These are phyloP conservation scores for Westerdykella aurantiaca DNA, from an alignment of 2,329 filamentous ascomycete genomes.

Conservation along the genomic window DNA sequence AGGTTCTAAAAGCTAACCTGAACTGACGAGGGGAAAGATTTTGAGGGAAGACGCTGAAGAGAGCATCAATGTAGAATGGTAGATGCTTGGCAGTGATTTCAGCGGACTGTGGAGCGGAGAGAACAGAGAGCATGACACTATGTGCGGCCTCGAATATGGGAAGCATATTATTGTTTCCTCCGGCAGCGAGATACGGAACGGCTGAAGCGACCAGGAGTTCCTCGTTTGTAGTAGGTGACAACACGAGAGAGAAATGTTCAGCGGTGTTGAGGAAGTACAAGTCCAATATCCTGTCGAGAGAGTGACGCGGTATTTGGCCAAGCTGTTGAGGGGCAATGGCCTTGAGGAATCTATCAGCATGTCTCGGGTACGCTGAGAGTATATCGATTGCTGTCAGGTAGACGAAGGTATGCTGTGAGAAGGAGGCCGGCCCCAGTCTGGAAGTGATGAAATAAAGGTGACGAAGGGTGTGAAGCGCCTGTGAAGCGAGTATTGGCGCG, in stretches of 20 bases:
- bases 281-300: conserved; percentile 67
- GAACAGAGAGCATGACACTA: conserved; percentile 70
- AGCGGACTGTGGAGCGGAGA: conserved; percentile 74
- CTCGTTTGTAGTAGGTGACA: conserved; percentile 64
- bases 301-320: conserved; percentile 55
- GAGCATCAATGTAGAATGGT: conserved; percentile 75
- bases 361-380: conserved; percentile 62
- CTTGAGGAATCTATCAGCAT: conserved; percentile 61
- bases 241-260: conserved; percentile 70
- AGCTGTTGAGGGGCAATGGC: conserved; percentile 54
- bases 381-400: conserved; percentile 79
- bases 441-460: conserved; percentile 78
- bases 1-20: conserved; percentile 77
- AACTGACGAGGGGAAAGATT: conserved; percentile 81
- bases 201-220: conserved; percentile 68
- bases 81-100: conserved; percentile 63
- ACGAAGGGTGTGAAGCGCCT: conserved; percentile 66
- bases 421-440: conserved; percentile 64
- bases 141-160: conserved; percentile 87
- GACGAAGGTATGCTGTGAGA: conserved; percentile 79
- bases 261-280: conserved; percentile 83
- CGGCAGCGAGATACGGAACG: conserved; percentile 64
- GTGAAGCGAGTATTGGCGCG: conserved; percentile 62
- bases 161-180: conserved; percentile 52
- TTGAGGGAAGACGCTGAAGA: conserved; percentile 72